Base-by-base conservation (phyloP, 2,329 filamentous ascomycete species). In the Aspergillus sp. region DNA sequence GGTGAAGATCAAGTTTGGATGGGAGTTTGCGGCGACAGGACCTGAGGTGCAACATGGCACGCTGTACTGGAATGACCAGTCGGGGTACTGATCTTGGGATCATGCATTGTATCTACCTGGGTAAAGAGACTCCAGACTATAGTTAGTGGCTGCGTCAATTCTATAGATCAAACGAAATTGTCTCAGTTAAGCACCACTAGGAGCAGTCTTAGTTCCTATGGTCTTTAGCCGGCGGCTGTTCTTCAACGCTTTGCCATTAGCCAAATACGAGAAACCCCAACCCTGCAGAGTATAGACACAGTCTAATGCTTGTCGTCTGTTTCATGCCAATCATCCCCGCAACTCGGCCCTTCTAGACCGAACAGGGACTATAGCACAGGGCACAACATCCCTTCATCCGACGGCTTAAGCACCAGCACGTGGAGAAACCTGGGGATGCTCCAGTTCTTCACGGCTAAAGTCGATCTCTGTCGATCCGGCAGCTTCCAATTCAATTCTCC, bases 1-100 rank as follows among this genome's bases (percentile, higher is more conserved):
- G 64, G 78, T 83, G 38, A 78, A 77, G 53, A 57, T 81, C 52
- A 78, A 74, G 41, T 79, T 85, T 61, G 77, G 76, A 2, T 85
- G 81, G 82, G 74, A 80, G 14, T 65, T 85, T 36, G 74, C 76
- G 44, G 77, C 79, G 16, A 80, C 75, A 0, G 81, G 82, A 5
- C 46, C 53, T 4, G 81, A 84, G 73, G 76, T 81, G 13, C 64
- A 73, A 53, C 68, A 72, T 55, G 76, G 79, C n/a, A 82, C 79
- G 5, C 53, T 75, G 19, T 81, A 81, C 60, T 81, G 78, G 78
- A 81, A 81, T 55, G 73, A 81, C 57, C 63, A 78, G 58, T 63
- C 68, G 21, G 67, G 64, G 17, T 79, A 79, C 21, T 42, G 40
- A 38, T n/a, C 34, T 10, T 20, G 40, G 9, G 32, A 9, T 13